Evolutionary conservation across 257 asterid species (phyloP).

Genomic region (Asclepias syriaca): DNA sequence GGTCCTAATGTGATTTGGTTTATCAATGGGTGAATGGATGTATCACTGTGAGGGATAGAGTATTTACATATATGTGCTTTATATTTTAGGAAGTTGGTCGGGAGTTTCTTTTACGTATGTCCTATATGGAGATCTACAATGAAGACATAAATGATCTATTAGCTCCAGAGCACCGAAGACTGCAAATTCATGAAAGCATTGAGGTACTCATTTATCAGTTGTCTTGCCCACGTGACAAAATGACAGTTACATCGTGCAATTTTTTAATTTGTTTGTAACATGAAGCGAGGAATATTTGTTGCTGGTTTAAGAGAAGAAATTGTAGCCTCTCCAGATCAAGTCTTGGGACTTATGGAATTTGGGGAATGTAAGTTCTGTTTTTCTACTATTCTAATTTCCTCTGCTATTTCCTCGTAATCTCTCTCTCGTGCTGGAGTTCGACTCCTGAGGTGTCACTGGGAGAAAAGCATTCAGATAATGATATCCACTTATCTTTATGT

Average conservation of each 20-base stretch:
- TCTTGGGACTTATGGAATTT: conserved; percentile 71
- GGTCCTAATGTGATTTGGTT: not conserved
- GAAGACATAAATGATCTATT: conserved; percentile 94
- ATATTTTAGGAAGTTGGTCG: conserved; percentile 56
- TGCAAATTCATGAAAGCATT: conserved; percentile 89
- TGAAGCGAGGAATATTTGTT: conserved; percentile 92
- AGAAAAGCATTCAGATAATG: not conserved
- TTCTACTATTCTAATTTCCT: not conserved
- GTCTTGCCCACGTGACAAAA: conserved; percentile 4
- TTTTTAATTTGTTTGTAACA: conserved; percentile 8
- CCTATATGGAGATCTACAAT: conserved; percentile 92
- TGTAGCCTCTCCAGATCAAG: conserved; percentile 88
- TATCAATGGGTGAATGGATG: not conserved
- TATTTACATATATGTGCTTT: conserved; percentile 11
- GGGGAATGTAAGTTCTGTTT: conserved; percentile 72
- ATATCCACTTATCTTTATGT: not conserved
- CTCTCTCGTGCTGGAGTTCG: not conserved
- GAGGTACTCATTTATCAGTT: conserved; percentile 48
- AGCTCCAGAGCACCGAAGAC: conserved; percentile 87
- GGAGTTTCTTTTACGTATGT: conserved; percentile 94
- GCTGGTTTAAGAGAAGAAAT: conserved; percentile 96
- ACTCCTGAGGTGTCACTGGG: not conserved
- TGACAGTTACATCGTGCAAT: not conserved
- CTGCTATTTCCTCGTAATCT: not conserved
- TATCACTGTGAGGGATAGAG: not conserved